Conservation (phyloP, 2,329 filamentous ascomycete species). For the Fusarium mundagurra region DNA sequence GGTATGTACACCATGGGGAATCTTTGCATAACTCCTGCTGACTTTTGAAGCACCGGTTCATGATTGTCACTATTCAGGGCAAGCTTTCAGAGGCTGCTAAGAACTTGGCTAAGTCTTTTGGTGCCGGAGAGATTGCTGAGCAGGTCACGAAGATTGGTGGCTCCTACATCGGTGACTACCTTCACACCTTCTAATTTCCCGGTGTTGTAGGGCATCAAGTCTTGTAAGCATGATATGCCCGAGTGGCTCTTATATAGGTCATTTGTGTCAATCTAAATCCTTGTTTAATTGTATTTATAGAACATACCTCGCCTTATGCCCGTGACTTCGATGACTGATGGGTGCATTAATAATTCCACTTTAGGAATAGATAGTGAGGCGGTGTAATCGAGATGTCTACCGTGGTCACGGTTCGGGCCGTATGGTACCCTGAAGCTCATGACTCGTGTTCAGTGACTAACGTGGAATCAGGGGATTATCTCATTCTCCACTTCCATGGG, state of each 20-base stretch:
- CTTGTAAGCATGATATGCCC: fast-evolving
- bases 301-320: fast-evolving
- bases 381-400: no score
- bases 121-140: slow-evolving; percentile 24
- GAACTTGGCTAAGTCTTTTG: slow-evolving; percentile 8
- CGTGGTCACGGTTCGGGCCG: no score
- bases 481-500: no score
- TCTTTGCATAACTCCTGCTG: fast-evolving
- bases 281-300: fast-evolving
- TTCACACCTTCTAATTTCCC: slow-evolving; percentile 13
- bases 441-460: no score
- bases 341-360: fast-evolving
- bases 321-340: fast-evolving
- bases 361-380: no score
- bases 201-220: fast-evolving
- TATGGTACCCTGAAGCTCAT: no score
- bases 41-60: slow-evolving; percentile 22
- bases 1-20: neutral
- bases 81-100: neutral
- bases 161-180: slow-evolving; percentile 25
- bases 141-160: slow-evolving; percentile 13
- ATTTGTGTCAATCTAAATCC: fast-evolving
- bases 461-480: no score
- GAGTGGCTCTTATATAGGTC: neutral
- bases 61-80: slow-evolving; percentile 19